Percentiles rank a stretch among this genome's conserved stretches.
phyloP scores from a whole-genome alignment of 2,329 filamentous ascomycete genomes.

The Boeremia lycopersici region DNA sequence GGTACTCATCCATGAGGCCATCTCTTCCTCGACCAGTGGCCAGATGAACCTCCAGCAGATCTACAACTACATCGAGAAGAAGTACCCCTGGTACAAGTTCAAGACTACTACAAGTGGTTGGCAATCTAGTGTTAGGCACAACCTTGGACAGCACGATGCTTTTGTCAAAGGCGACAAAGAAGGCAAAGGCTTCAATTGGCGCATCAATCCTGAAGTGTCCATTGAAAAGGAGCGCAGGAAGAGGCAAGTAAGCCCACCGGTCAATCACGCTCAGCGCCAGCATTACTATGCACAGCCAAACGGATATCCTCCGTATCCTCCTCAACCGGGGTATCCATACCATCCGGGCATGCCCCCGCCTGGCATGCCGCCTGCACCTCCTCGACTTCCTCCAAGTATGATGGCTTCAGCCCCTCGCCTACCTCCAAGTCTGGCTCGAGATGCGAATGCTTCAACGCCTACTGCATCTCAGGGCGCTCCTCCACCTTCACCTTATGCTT shows the following conservation, averaged over 20 bases:
- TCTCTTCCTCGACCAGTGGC: constrained; percentile 60
- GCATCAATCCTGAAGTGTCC: constrained; percentile 63
- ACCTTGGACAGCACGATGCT: constrained; percentile 63
- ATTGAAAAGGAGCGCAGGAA: constrained; percentile 64
- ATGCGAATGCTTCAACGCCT: constrained; percentile 30
- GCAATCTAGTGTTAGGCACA: constrained; percentile 71
- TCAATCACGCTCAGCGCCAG: constrained; percentile 38
- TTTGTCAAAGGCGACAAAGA: constrained; percentile 66
- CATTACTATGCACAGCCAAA: constrained; percentile 42
- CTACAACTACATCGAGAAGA: constrained; percentile 67
- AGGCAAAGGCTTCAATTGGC: constrained; percentile 70
- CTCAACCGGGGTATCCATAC: constrained; percentile 35
- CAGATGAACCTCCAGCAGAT: constrained; percentile 70
- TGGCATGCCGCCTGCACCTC: constrained; percentile 36
- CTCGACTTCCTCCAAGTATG: constrained; percentile 37
- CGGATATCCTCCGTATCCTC: constrained; percentile 36
- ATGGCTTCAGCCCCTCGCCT: constrained; percentile 38
- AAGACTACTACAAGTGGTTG: constrained; percentile 64
- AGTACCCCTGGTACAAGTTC: constrained; percentile 69
- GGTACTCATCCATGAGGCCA: constrained; percentile 66
- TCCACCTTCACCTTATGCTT: constrained; percentile 43
- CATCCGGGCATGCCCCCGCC: constrained; percentile 41
- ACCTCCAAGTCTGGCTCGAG: constrained; percentile 45
- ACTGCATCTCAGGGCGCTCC: constrained; percentile 34
- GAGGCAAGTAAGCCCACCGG: constrained; percentile 55